These are phyloP conservation scores for Myriosclerotinia duriaeana DNA, from an alignment of 2,329 filamentous ascomycete genomes.

Conservation along the genomic window DNA sequence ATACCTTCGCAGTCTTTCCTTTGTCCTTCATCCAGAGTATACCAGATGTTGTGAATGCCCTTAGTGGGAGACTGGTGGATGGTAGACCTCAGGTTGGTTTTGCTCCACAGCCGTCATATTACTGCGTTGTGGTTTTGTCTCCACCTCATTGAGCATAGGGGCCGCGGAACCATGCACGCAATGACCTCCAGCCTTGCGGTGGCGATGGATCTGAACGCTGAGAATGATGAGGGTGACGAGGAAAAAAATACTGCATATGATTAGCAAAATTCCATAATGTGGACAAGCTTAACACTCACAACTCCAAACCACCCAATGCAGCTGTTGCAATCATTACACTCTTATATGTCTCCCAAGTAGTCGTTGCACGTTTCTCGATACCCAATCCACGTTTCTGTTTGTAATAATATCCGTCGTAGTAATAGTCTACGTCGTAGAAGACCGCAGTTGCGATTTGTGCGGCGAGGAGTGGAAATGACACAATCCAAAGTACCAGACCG, in stretches of 20 bases:
- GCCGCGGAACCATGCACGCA: not conserved
- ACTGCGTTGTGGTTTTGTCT: not conserved
- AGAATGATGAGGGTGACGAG: conserved; percentile 1
- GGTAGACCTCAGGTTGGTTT: not conserved
- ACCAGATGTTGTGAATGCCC: too few relatives aligned
- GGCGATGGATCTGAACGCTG: not conserved
- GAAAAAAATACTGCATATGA: conserved; percentile 10
- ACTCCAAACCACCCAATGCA: conserved; percentile 10
- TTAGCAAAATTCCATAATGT: not conserved
- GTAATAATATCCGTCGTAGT: conserved; percentile 6
- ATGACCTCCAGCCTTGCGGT: conserved; percentile 17
- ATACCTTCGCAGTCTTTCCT: not conserved
- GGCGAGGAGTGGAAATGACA: conserved; percentile 10
- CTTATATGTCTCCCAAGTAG: conserved; percentile 13
- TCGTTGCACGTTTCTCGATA: not conserved
- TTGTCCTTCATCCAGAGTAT: not conserved
- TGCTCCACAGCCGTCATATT: not conserved
- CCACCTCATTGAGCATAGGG: not conserved
- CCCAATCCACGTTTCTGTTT: conserved; percentile 14
- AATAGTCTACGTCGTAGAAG: not conserved
- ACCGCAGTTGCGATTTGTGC: not conserved
- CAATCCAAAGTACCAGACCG: conserved; percentile 10
- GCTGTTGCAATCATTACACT: conserved; percentile 12
- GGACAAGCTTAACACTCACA: not conserved
- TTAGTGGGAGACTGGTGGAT: not conserved